A percentile compares a stretch with the other conserved stretches of the same genome.
Conservation (phyloP, 805 yeast genomes). For the Candida hispaniensis region DNA sequence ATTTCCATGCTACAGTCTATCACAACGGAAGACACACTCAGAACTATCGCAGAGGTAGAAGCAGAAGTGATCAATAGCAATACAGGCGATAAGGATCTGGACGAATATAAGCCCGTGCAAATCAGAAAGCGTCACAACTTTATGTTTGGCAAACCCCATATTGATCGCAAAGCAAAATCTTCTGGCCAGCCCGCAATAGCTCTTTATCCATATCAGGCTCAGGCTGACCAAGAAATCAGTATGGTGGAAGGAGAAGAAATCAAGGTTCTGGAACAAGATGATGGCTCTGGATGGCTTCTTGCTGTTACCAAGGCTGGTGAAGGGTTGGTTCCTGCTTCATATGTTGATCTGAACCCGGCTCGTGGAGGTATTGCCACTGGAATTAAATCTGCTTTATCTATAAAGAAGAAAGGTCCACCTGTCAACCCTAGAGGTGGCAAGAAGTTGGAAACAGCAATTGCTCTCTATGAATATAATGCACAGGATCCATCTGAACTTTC, state of each 20-base stretch:
- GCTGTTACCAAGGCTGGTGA: slow-evolving; percentile 37
- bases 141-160: slow-evolving; percentile 34
- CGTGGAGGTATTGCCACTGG: slow-evolving; percentile 20
- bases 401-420: slow-evolving; percentile 51
- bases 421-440: slow-evolving; percentile 73
- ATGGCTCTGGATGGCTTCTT: slow-evolving; percentile 92
- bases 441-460: slow-evolving; percentile 45
- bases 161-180: slow-evolving; percentile 5
- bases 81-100: slow-evolving; percentile 50
- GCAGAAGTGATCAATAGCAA: slow-evolving; percentile 82
- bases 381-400: slow-evolving; percentile 23
- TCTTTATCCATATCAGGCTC: slow-evolving; percentile 52
- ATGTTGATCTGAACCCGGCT: slow-evolving; percentile 41
- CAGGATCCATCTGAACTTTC: slow-evolving; percentile 72
- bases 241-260: slow-evolving; percentile 52
- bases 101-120: slow-evolving; percentile 27
- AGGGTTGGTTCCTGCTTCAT: slow-evolving; percentile 83
- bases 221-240: slow-evolving; percentile 66
- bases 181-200: no score
- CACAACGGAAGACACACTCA: slow-evolving; percentile 57
- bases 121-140: slow-evolving; percentile 45
- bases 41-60: slow-evolving; percentile 74
- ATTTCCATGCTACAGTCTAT: slow-evolving; percentile 47
- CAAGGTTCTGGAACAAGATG: slow-evolving; percentile 53
- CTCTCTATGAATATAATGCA: slow-evolving; percentile 65